Evolutionary conservation across 1,139 yeast genomes (phyloP), one percentile per base, ranked within the genome.

Genomic region (Suzukiozyma palmioleophila): DNA sequence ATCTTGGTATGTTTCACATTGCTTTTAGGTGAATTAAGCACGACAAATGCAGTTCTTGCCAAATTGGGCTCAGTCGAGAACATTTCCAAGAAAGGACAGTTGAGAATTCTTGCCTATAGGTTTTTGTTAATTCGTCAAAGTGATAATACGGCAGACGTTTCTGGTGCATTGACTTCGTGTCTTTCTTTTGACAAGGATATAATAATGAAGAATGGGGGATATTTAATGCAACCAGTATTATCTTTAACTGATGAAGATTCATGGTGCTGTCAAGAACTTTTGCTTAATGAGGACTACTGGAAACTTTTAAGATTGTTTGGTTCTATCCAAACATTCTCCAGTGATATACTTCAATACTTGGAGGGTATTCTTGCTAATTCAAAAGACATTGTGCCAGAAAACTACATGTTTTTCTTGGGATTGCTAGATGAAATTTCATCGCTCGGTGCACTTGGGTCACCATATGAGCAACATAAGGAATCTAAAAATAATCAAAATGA

Each of bases 391-490:
- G 63, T 56, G 8, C 64, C 69, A 1, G 59, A 60, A 1, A 84
- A 81, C 51, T 84, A 78, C 50, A 75, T 83, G 75, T 70, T 77
- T 46, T 54, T 83, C 13, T 64, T 89, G 32, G 90, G 89, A 1
- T 62, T 86, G 18, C 62, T 87, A 33, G 95, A 87, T 56, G 95
- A 86, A 47, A 73, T 88, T 18, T 85, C 95, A 0, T 84, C 90
- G 1, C 77, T 83, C 35, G 95, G 95, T 3, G 89, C 95, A 0
- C 67, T 82, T 39, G 94, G 89, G 5, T 82, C 89, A 8, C 85
- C 78, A 56, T 78, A 78, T 74, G 95, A 84, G 57, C 85, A 79
- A 50, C 81, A 78, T 43, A 68, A 64, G 44, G 81, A 70, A 30
- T 40, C 38, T 12, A 30, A 33, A 26, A 42, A 39, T 9, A 39